Evolutionary conservation across 2,329 filamentous ascomycete genomes (phyloP).

Genomic region (Phaeosphaeriaceae sp.): DNA sequence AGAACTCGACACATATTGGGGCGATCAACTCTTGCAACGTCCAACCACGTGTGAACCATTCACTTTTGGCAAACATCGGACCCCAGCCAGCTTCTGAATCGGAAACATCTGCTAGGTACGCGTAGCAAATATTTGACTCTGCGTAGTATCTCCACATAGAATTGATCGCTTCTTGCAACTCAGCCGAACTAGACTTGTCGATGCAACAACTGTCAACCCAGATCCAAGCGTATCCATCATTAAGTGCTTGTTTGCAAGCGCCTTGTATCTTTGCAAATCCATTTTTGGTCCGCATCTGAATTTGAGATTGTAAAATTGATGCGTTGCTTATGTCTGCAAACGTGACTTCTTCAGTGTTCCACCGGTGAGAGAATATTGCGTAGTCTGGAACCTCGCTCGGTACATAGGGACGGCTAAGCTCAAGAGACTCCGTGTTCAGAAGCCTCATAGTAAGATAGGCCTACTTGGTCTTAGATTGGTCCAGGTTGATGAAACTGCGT

Average conservation of each 20-base stretch:
- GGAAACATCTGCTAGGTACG: conserved; percentile 11
- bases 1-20: conserved; percentile 11
- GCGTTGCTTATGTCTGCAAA: no score
- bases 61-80: no score
- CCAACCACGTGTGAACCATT: no score
- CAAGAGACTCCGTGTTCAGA: conserved; percentile 4
- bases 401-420: conserved; percentile 1
- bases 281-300: no score
- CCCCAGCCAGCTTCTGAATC: background rate
- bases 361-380: conserved; percentile 15
- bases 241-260: no score
- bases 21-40: conserved; percentile 2
- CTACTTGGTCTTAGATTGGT: no score
- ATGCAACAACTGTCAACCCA: conserved; percentile 4
- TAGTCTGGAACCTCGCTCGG: background rate
- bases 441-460: conserved; percentile 5
- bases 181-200: background rate
- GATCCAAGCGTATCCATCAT: background rate
- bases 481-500: no score
- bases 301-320: no score
- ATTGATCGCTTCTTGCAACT: conserved; percentile 1
- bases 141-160: conserved; percentile 12
- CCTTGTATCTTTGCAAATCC: no score
- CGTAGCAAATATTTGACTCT: conserved; percentile 16
- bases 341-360: background rate